Evolutionary conservation across 306 rosid genomes (phyloP).

Genomic region (Dryas drummondii): DNA sequence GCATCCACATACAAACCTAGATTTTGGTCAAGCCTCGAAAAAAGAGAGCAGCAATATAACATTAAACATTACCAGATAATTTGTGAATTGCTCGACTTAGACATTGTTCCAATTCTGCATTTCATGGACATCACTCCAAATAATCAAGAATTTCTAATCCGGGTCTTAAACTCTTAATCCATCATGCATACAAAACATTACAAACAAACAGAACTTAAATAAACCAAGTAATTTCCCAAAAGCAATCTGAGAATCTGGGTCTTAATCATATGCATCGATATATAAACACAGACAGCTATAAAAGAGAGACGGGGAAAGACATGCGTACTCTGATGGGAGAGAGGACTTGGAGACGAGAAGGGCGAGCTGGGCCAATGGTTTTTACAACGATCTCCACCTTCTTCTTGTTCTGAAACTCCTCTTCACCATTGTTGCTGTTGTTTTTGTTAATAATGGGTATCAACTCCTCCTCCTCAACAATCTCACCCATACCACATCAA

Average conservation of each 20-base stretch:
- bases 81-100: no score
- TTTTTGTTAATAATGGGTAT: constrained; percentile 10
- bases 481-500: constrained; percentile 47
- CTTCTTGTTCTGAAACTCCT: constrained; percentile 16
- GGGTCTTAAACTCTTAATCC: not conserved
- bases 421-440: constrained; percentile 2
- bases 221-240: not conserved
- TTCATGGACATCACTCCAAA: not conserved
- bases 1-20: not conserved
- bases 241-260: constrained; percentile 8
- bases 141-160: not conserved
- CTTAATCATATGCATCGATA: not conserved
- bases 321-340: constrained; percentile 60
- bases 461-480: constrained; percentile 35
- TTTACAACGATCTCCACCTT: constrained; percentile 67
- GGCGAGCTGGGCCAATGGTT: constrained; percentile 82
- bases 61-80: no score
- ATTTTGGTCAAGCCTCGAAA: no score
- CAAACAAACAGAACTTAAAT: not conserved
- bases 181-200: not conserved
- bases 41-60: no score
- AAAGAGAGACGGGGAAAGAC: not conserved
- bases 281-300: not conserved
- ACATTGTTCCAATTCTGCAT: no score
- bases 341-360: constrained; percentile 72